Base-by-base conservation (phyloP, 805 yeast genomes). In the Debaryomyces castellii region DNA sequence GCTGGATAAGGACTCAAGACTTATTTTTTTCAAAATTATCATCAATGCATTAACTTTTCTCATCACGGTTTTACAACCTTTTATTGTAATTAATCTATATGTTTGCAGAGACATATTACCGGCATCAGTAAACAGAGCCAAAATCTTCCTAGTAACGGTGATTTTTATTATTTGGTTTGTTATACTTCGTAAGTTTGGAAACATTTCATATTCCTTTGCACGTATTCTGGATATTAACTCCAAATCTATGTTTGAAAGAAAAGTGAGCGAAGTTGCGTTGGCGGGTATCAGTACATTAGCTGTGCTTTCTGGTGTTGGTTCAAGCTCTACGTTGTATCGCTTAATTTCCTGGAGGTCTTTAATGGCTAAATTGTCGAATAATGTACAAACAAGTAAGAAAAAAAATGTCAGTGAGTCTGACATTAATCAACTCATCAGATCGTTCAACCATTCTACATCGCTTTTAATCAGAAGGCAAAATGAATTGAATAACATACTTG, bases 231-330 rank as follows among this genome's bases (percentile, higher is more conserved):
- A 50, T 45, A 44, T 50, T 18, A 47, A 52, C 32, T 41, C 58
- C 11, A 54, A 60, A 24, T 55, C 69, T 18, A 49, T 69, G n/a
- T 51, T 73, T n/a, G 72, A 73, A 39, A 59, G 62, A 16, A 74
- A 77, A 43, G 64, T 78, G 37, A 73, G 70, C 49, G 76, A 77
- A 51, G 53, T 79, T 24, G 67, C 76, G 3, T 56, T 78, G 37
- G 63, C 75, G 22, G 84, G 84, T 0, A 72, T 79, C 24, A 65
- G 78, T n/a, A 68, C 75, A 41, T 66, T 79, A 43, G 78, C 81
- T 0, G 50, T 75, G 1, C 59, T 79, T 16, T 77, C 80, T 9
- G 83, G 83, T 2, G 67, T 78, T 36, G 83, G 82, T 1, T 73
- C 79, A 5, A 60, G 74, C 11, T 69, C 79, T 35, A 75, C 80